Base-by-base conservation (phyloP, 768 basidiomycete species). In the Lactarius sanguifluus region DNA sequence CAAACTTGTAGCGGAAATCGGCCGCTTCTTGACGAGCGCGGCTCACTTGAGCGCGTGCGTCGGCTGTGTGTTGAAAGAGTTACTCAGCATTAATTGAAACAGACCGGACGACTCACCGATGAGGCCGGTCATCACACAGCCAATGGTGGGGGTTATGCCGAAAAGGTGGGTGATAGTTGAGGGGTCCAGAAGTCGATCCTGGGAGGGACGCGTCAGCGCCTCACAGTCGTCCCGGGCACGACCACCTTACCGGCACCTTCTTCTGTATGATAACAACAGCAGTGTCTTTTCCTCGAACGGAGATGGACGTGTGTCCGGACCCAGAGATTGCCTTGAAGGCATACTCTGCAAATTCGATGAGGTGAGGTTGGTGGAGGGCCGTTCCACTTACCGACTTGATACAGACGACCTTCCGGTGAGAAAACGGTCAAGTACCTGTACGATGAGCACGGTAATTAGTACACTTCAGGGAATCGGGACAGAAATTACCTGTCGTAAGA, bases 251-350 rank as follows among this genome's bases (percentile, higher is more conserved):
- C 32, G 97, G 94, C 43, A 99, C 90, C 82, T 98, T 98, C 81
- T 94, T 94, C 81, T 98, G 97, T 25, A 96, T 98, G 72, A 99
- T 95, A 50, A 98, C 91, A 9, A 98, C 95, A 5, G 90, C 84
- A 6, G 95, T 96, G 72, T 98, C 96, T 77, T 92, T 92, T 20
- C 97, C 97, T 73, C 96, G 82, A 55, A 98, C 91, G 20, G 96
- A 85, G 59, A 99, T 84, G 1, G 96, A 87, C 2, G 97, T 98
- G 74, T 98, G 94, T 1, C 95, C 96, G 1, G 95, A 94, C 63
- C 94, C 94, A 69, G 95, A 94, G 77, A 98, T 98, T 57, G 97
- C 97, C 79, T 98, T 99, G 89, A 98, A 98, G 32, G 97, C 96
- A 83, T 98, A 98, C 81, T 98, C 96, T 98, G 59, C 9, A 58